phyloP scores from a whole-genome alignment of 2,329 filamentous ascomycete species.

The Dryadomyces quercus-mongolicae region DNA sequence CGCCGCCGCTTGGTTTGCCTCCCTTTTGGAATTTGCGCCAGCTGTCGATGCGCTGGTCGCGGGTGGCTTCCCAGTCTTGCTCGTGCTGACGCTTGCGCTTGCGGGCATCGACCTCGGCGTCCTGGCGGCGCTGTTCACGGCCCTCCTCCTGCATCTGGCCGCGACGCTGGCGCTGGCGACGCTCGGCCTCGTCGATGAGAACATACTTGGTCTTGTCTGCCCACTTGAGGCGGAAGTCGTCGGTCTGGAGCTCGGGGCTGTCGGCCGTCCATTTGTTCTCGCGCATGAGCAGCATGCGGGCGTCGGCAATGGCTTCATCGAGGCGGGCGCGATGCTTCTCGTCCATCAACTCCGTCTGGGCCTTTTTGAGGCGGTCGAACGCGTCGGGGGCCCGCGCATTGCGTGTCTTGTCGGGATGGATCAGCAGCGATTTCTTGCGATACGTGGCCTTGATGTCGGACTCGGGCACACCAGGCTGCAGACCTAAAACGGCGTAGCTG shows the following conservation, averaged over 20 bases:
- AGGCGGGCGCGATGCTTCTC: constrained; percentile 80
- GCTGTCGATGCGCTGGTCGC: constrained; percentile 82
- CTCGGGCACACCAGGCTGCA: constrained; percentile 89
- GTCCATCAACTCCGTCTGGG: constrained; percentile 81
- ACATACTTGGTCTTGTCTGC: constrained; percentile 81
- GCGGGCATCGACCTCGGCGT: constrained; percentile 69
- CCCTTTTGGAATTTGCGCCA: constrained; percentile 89
- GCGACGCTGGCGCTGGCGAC: constrained; percentile 73
- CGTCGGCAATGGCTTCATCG: constrained; percentile 92
- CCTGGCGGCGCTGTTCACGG: constrained; percentile 70
- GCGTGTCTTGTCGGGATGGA: constrained; percentile 95
- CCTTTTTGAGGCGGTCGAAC: constrained; percentile 93
- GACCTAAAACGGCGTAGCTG: constrained; percentile 86
- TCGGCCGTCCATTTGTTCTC: constrained; percentile 90
- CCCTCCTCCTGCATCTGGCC: constrained; percentile 96
- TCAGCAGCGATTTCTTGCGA: constrained; percentile 95
- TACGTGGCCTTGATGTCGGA: constrained; percentile 92
- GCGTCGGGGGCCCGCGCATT: constrained; percentile 87
- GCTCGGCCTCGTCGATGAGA: constrained; percentile 82
- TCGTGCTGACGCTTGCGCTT: constrained; percentile 87
- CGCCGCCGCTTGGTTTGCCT: constrained; percentile 27
- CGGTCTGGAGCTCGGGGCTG: constrained; percentile 72
- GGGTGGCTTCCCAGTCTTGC: constrained; percentile 85
- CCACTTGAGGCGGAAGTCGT: constrained; percentile 76
- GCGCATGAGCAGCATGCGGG: constrained; percentile 85